Base-by-base conservation (phyloP, 2,329 filamentous ascomycete genomes). In the Uncinocarpus reesii region DNA sequence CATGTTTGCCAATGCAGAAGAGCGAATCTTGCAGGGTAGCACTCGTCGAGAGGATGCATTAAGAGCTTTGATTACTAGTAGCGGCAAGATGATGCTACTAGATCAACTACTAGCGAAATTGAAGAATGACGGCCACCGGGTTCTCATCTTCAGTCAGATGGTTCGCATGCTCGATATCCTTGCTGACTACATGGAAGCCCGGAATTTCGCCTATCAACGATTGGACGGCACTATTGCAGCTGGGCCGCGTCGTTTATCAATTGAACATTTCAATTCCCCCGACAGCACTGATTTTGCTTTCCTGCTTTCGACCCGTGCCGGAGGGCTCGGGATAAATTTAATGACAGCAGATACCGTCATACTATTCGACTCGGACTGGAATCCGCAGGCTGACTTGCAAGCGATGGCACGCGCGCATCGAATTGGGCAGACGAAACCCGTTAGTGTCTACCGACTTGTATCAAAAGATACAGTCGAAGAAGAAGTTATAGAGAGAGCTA, bases 131-230 rank as follows among this genome's bases (percentile, higher is more conserved):
- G 87, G 86, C 41, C 92, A 98, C 66, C 86, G 92, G 47, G 93
- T 98, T 10, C 71, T 98, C 54, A 96, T 98, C 55, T 98, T 98
- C 73, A 96, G 90, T 64, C 92, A 98, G 64, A 98, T 98, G 92
- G 93, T 98, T 29, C 93, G 87, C 63, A 96, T 98, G 85, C 77
- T 98, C 18, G 89, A 98, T 60, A 92, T 98, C 46, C 75, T 98
- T 1, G 86, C 87, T 38, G 90, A 98, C 60, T 98, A 98, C 62
- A 79, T 96, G 55, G 85, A 87, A 44, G 78, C 92, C 46, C 84
- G 92, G 53, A 88, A 89, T n/a, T 93, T 96, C 66, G 82, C 92
- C 51, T 96, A 92, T 62, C 93, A 98, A 63, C 80, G 92, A 15
- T 78, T 98, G 6, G 92, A 98, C 62, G 92, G 92, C 57, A 98